Evolutionary conservation across 164 flowering plant genomes (phyloP), one percentile per base, ranked within the genome.

Genomic region (Nymphaea thermarum): DNA sequence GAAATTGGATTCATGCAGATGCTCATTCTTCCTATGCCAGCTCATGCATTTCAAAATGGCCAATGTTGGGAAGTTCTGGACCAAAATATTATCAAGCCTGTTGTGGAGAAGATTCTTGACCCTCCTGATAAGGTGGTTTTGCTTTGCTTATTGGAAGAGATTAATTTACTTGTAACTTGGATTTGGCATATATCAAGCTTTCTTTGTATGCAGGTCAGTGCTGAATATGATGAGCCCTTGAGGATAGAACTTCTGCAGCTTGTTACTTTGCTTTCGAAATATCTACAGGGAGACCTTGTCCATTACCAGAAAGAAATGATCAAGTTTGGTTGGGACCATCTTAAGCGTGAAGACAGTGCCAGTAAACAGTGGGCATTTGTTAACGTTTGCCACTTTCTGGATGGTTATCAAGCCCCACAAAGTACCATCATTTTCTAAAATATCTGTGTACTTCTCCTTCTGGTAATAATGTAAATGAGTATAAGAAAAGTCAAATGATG

Each of bases 321-420:
- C 44, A 95, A 95, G 73, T 95, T 95, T 86, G 99, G 99, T 2
- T 95, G 99, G 99, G 90, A 95, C 81, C 99, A 95, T 82, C 96
- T 95, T 41, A 95, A 95, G 80, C 93, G 99, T 63, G 99, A 95
- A 83, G 99, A 95, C 67, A 90, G 97, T 87, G 98, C 98, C 60
- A 95, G 99, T 78, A 95, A 95, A 80, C 99, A 95, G 77, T 95
- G 99, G 98, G 99, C 99, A 63, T 95, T 95, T 82, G 97, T 95
- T 67, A 95, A 95, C 80, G 99, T 95, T 63, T 95, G 99, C 82
- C 98, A 95, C 77, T 95, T 95, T 73, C 71, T 95, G 83, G 98
- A 92, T 79, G 98, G 98, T 14, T 95, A 95, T 82, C 98, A 95
- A 73, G 99, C 98, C 67, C 99, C 99, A 43, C 98, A 92, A 72